Percentiles rank a stretch among this genome's conserved stretches.
Conservation (phyloP, 805 yeast species). For the Nakazawaea ernobii region DNA sequence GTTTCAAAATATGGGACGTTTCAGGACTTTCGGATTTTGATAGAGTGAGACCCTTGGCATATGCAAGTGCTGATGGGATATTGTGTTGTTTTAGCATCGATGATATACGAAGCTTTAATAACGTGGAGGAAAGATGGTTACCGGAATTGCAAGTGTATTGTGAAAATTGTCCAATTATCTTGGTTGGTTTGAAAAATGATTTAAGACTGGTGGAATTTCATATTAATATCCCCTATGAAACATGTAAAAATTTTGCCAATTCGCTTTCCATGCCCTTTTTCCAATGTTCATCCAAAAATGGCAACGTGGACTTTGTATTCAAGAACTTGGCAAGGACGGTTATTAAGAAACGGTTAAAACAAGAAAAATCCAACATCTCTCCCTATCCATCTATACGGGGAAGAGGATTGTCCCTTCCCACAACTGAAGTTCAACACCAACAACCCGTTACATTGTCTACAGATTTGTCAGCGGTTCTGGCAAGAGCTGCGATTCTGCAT, state of each 20-base stretch:
- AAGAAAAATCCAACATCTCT: neutral
- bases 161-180: constrained; percentile 28
- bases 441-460: too few relatives aligned
- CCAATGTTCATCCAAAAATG: constrained; percentile 26
- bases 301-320: constrained; percentile 15
- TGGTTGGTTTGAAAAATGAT: constrained; percentile 34
- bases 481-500: neutral
- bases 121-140: constrained; percentile 34
- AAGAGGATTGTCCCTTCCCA: too few relatives aligned
- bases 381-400: too few relatives aligned
- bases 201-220: constrained; percentile 18
- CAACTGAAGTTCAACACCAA: too few relatives aligned
- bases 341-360: constrained; percentile 1
- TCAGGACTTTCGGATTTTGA: constrained; percentile 33
- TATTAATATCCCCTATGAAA: constrained; percentile 20
- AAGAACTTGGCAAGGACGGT: constrained; percentile 15
- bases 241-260: constrained; percentile 24
- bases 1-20: constrained; percentile 35
- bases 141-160: constrained; percentile 35
- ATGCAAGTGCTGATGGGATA: constrained; percentile 32
- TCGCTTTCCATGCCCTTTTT: constrained; percentile 26
- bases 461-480: neutral
- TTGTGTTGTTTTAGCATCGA: constrained; percentile 33
- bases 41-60: constrained; percentile 35
- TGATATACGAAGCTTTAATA: constrained; percentile 27